phyloP scores from a whole-genome alignment of 139 green algal species.

The Ostreobium quekettii region DNA sequence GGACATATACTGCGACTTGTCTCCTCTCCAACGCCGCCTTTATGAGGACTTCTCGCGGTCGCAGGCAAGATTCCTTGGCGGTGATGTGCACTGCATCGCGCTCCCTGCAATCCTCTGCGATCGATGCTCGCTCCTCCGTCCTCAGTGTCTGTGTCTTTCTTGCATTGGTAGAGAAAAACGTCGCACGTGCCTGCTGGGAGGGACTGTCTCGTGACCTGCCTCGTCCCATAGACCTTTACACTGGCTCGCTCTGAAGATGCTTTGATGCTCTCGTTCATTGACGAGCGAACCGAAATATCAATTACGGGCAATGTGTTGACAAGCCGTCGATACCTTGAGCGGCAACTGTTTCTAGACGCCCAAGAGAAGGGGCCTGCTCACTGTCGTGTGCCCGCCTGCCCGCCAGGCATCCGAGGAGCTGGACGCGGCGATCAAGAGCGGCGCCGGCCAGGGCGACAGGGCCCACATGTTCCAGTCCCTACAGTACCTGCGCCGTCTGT shows the following conservation, averaged over 20 bases:
- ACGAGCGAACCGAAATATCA: no score
- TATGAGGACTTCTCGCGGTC: slow-evolving; percentile 65
- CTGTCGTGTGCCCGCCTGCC: neutral
- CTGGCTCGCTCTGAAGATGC: no score
- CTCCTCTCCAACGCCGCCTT: slow-evolving; percentile 67
- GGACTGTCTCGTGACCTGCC: no score
- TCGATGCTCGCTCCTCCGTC: no score
- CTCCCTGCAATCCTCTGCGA: no score
- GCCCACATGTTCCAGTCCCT: slow-evolving; percentile 62
- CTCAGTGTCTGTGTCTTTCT: no score
- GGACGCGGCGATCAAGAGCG: neutral
- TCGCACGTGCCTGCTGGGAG: no score
- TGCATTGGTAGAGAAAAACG: no score
- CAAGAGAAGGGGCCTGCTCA: neutral
- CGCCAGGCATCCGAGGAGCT: neutral
- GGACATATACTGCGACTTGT: slow-evolving; percentile 80
- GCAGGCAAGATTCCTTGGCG: neutral
- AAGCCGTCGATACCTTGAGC: no score
- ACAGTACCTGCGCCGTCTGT: slow-evolving; percentile 89
- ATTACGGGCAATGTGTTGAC: no score
- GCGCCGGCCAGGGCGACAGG: slow-evolving; percentile 4
- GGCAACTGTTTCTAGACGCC: slow-evolving; percentile 37
- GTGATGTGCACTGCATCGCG: neutral
- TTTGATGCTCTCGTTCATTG: no score
- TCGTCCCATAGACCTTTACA: no score